Base-by-base conservation (phyloP, 2,329 filamentous ascomycete genomes). In the Hortaea werneckii region DNA sequence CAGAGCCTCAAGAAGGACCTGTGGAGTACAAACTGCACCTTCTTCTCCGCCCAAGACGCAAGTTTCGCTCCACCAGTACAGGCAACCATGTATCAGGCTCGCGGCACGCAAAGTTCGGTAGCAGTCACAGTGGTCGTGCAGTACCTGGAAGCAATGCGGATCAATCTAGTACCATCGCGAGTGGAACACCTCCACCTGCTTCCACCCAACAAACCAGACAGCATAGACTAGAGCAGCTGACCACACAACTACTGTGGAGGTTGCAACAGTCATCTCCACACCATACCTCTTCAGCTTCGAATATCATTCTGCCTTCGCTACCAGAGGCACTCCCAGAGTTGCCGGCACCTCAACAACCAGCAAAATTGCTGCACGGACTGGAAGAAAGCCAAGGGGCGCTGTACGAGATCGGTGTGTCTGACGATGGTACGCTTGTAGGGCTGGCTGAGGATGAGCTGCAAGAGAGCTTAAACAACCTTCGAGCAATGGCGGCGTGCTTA, bases 21-120 rank as follows among this genome's bases (percentile, higher is more conserved):
- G 94, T 87, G 0, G 92, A 98, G 67, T 98, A 98, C 69, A 98
- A 98, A 65, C 70, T 98, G 38, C 92, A 96, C 67, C 72, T 98
- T 5, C 75, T 96, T 5, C 70, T 95, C 43, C 80, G 88, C 32
- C 82, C 85, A 11, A 77, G 90, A 47, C 78, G 87, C 50, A 79
- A 77, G 5, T 94, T 89, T 64, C 32, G 41, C 32, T 77, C 75
- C 29, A 82, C 82, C 62, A 89, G 80, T 54, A 94, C 87, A 1
- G 56, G 72, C 8, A 66, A 66, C 35, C 64, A 73, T 45, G 67
- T 75, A 11, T 70, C 70, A 7, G 75, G 75, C 3, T 75, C 76
- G 2, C 69, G 72, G 49, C 75, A 76, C 50, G 67, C 67, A 13
- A 65, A 60, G 41, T 56, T 52, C 43, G 54, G 42, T 20, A 44